phyloP scores from a whole-genome alignment of 352 stramenopile species.

The Salisapilia sapeloensis region DNA sequence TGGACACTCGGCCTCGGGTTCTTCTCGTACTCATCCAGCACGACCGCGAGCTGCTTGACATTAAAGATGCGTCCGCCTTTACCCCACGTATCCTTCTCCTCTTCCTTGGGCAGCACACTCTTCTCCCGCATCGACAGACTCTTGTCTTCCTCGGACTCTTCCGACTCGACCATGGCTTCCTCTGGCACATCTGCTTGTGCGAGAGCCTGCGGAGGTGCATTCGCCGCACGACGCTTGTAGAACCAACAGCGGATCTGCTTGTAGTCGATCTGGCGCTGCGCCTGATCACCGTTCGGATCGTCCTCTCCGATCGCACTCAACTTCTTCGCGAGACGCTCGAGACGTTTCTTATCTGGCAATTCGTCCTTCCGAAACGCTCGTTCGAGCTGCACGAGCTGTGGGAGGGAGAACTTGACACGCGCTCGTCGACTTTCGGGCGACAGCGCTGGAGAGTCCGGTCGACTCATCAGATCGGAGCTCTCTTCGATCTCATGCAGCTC shows the following conservation, averaged over 20 bases:
- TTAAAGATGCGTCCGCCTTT: conserved; percentile 67
- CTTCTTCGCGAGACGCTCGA: conserved; percentile 59
- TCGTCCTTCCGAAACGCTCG: conserved; percentile 74
- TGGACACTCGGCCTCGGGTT: conserved; percentile 41
- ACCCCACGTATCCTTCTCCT: conserved; percentile 2
- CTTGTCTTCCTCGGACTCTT: conserved; percentile 45
- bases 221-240: conserved; percentile 70
- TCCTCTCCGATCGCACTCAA: conserved; percentile 46
- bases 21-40: conserved; percentile 78
- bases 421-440: conserved; percentile 45
- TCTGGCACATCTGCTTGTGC: conserved; percentile 34
- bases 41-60: conserved; percentile 67
- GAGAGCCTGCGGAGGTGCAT: conserved; percentile 53
- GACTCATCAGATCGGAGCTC: conserved; percentile 26
- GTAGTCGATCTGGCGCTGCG: conserved; percentile 60
- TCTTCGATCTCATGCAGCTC: conserved; percentile 66
- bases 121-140: conserved; percentile 2
- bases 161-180: conserved; percentile 13
- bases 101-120: conserved; percentile 1
- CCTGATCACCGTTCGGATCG: conserved; percentile 30
- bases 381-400: conserved; percentile 64
- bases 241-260: conserved; percentile 81
- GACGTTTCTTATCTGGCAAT: conserved; percentile 57
- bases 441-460: conserved; percentile 37
- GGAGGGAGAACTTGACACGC: conserved; percentile 60